Percentiles rank a stretch among this genome's conserved stretches.
phyloP scores from a whole-genome alignment of 2,329 filamentous ascomycete species.

The Dactylonectria macrodidyma region DNA sequence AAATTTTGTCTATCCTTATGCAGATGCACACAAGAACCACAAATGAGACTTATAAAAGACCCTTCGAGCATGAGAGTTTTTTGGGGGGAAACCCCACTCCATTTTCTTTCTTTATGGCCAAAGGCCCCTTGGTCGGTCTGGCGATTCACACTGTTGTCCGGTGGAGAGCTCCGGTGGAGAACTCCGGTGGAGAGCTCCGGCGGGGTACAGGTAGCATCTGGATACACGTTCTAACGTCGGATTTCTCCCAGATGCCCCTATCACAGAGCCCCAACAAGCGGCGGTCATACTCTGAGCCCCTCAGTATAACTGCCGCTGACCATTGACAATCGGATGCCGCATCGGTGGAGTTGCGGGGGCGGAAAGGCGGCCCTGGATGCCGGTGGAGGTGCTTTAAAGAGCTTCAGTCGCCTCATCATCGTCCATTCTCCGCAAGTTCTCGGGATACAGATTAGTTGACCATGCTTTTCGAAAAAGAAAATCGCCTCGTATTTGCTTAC shows the following conservation, averaged over 20 bases:
- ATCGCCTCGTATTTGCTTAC: constrained; percentile 39
- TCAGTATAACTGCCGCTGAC: constrained; percentile 2
- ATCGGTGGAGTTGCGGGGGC: constrained; percentile 17
- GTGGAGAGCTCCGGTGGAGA: too few relatives aligned
- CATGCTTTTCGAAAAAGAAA: constrained; percentile 23
- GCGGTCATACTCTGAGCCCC: background rate
- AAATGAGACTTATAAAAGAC: too few relatives aligned
- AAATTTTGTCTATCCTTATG: too few relatives aligned
- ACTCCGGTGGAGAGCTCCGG: constrained; percentile 5
- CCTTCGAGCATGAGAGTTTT: too few relatives aligned
- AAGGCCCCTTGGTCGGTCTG: too few relatives aligned
- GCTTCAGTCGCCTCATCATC: background rate
- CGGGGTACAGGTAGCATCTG: background rate
- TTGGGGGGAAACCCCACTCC: too few relatives aligned
- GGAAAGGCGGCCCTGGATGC: constrained; percentile 12
- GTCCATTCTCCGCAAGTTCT: background rate
- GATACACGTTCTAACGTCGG: background rate
- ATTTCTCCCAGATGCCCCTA: background rate
- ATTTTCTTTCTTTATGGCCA: too few relatives aligned
- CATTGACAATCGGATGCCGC: constrained; percentile 9
- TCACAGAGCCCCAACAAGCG: background rate
- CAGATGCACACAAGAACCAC: too few relatives aligned
- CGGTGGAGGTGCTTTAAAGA: background rate
- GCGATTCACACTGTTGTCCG: too few relatives aligned
- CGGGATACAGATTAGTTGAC: background rate